Conservation (phyloP, 163 green algal genomes). For the Coccomyxa subellipsoidea region DNA sequence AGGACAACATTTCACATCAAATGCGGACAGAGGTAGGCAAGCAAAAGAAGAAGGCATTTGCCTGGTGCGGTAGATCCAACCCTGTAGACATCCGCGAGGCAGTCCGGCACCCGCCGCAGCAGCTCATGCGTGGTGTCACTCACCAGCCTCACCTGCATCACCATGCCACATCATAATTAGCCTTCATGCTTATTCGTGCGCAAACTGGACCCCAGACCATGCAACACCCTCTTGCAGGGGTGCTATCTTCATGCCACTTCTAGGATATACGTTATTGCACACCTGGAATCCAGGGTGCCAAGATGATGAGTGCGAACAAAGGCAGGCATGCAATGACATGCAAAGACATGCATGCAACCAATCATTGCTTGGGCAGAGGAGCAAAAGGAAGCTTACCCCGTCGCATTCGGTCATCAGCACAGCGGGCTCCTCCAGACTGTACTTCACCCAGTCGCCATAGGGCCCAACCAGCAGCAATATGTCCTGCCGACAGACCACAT, state of each 20-base stretch:
- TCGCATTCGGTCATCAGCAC: constrained; percentile 62
- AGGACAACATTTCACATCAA: neutral
- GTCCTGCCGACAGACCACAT: too few species aligned
- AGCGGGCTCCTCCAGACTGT: constrained; percentile 27
- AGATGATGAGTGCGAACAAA: too few species aligned
- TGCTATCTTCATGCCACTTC: too few species aligned
- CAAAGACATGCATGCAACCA: too few species aligned
- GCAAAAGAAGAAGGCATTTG: neutral
- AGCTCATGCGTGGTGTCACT: constrained; percentile 51
- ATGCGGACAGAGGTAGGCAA: too few species aligned
- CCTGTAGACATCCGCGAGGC: constrained; percentile 59
- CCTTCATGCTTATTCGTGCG: neutral
- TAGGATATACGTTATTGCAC: too few species aligned
- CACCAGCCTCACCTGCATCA: constrained; percentile 55
- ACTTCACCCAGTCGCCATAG: constrained; percentile 54
- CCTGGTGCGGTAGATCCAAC: constrained; percentile 63
- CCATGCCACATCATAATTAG: neutral
- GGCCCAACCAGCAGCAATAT: constrained; percentile 78
- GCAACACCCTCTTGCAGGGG: too few species aligned
- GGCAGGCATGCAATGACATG: too few species aligned
- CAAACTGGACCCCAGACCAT: too few species aligned
- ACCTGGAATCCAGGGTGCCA: too few species aligned
- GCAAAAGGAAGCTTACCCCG: constrained; percentile 21
- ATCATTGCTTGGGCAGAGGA: neutral
- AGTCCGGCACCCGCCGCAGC: constrained; percentile 59